Conservation (phyloP, 1,139 yeast species). For the Saccharomyces hybrid region DNA sequence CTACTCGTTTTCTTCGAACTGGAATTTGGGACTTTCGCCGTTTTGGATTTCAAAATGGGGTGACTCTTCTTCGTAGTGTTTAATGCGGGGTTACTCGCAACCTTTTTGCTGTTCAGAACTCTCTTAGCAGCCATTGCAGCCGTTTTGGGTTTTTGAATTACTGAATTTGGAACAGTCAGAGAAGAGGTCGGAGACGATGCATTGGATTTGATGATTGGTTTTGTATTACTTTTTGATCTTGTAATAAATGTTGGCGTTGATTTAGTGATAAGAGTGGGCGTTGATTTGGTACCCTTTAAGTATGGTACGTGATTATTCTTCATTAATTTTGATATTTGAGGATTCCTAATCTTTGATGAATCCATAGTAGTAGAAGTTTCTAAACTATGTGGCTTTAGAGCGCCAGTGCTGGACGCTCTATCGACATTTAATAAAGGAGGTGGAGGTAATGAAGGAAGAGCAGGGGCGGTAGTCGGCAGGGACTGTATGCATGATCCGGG, state of each 20-base stretch:
- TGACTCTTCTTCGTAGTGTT: not conserved
- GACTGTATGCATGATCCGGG: not conserved
- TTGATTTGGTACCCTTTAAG: not conserved
- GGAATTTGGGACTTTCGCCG: not conserved
- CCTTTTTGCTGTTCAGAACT: not conserved
- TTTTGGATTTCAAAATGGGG: not conserved
- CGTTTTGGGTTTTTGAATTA: slow-evolving; percentile 4
- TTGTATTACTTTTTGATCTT: slow-evolving; percentile 4
- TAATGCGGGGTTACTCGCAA: not conserved
- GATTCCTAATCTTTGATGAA: not conserved
- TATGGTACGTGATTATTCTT: not conserved
- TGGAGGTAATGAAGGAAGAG: slow-evolving; percentile 4
- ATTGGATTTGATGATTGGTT: slow-evolving; percentile 1
- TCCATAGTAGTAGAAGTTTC: not conserved
- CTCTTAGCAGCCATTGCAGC: slow-evolving; percentile 1
- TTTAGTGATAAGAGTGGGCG: slow-evolving; percentile 2
- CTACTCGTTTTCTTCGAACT: not conserved
- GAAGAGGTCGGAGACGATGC: not conserved
- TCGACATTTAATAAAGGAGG: slow-evolving; percentile 1
- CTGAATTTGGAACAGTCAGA: slow-evolving; percentile 7
- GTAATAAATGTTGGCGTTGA: slow-evolving; percentile 9
- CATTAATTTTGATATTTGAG: not conserved
- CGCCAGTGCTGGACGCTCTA: not conserved
- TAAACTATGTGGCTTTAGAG: slow-evolving; percentile 2
- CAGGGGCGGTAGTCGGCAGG: not conserved